A percentile compares a stretch with the other conserved stretches of the same genome.
These are phyloP conservation scores for Hirschfeldia incana DNA, from an alignment of 345 rosid genomes.

Conservation along the genomic window DNA sequence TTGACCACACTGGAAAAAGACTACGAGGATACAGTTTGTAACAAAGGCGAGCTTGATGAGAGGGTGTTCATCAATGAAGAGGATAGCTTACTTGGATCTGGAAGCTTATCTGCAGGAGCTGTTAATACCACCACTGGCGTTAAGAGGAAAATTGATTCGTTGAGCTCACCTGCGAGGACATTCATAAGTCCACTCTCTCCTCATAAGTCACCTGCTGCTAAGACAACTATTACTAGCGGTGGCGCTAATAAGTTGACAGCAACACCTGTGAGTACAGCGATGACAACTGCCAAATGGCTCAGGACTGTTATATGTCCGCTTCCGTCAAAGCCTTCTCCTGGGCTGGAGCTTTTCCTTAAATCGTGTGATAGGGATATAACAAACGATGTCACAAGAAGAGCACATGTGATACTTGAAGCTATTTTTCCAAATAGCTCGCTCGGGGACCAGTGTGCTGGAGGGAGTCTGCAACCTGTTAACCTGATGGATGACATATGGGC, in stretches of 20 bases:
- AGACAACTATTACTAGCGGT: conserved; percentile 50
- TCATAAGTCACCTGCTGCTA: conserved; percentile 66
- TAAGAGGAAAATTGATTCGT: conserved; percentile 75
- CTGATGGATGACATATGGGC: conserved; percentile 97
- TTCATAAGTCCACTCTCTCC: conserved; percentile 86
- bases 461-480: conserved; percentile 66
- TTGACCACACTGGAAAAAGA: conserved; percentile 70
- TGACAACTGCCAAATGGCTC: conserved; percentile 99
- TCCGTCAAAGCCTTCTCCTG: conserved; percentile 72
- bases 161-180: conserved; percentile 82
- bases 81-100: conserved; percentile 82
- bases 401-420: conserved; percentile 85
- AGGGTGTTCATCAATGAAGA: conserved; percentile 82
- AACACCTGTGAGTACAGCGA: conserved; percentile 90
- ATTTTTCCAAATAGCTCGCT: conserved; percentile 77
- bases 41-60: conserved; percentile 79
- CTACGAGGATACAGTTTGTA: conserved; percentile 62
- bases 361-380: conserved; percentile 88
- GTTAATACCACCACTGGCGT: conserved; percentile 51
- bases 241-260: conserved; percentile 52
- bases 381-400: conserved; percentile 72
- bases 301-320: conserved; percentile 78
- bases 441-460: conserved; percentile 64
- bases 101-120: conserved; percentile 51
- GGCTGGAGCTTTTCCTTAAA: conserved; percentile 63